These are phyloP conservation scores for Domatiomyces catenatus DNA, from an alignment of 2,329 filamentous ascomycete genomes.

Conservation along the genomic window DNA sequence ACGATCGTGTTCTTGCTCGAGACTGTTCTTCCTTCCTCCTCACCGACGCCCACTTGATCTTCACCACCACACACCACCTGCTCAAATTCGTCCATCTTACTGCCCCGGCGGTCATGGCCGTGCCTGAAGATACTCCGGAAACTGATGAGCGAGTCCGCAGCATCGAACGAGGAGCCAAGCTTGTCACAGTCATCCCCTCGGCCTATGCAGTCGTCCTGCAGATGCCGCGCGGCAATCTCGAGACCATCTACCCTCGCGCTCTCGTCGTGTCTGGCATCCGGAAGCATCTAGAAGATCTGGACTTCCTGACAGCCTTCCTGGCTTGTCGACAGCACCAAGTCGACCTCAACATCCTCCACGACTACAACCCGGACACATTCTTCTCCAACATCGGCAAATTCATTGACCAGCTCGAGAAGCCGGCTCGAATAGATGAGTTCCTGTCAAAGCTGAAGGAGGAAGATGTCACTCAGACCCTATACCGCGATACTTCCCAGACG, in stretches of 20 bases:
- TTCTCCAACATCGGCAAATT: slow-evolving; percentile 60
- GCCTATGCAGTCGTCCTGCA: slow-evolving; percentile 76
- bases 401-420: slow-evolving; percentile 66
- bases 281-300: slow-evolving; percentile 58
- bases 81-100: slow-evolving; percentile 85
- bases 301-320: slow-evolving; percentile 71
- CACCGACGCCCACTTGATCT: slow-evolving; percentile 69
- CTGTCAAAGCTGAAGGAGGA: slow-evolving; percentile 76
- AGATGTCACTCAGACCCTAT: slow-evolving; percentile 86
- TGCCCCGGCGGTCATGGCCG: slow-evolving; percentile 30
- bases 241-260: slow-evolving; percentile 85
- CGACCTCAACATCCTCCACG: slow-evolving; percentile 94
- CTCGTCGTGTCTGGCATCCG: slow-evolving; percentile 86
- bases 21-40: slow-evolving; percentile 86
- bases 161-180: slow-evolving; percentile 72
- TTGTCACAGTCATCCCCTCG: slow-evolving; percentile 80
- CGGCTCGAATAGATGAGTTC: slow-evolving; percentile 77
- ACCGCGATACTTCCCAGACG: slow-evolving; percentile 53
- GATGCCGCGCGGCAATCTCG: slow-evolving; percentile 89
- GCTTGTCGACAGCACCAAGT: slow-evolving; percentile 86
- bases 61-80: slow-evolving; percentile 82
- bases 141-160: slow-evolving; percentile 81
- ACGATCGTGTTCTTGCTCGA: slow-evolving; percentile 56
- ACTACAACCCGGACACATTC: slow-evolving; percentile 80
- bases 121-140: slow-evolving; percentile 78